phyloP scores from a whole-genome alignment of 2,329 filamentous ascomycete genomes.

The Pyrenophora tritici-repentis region DNA sequence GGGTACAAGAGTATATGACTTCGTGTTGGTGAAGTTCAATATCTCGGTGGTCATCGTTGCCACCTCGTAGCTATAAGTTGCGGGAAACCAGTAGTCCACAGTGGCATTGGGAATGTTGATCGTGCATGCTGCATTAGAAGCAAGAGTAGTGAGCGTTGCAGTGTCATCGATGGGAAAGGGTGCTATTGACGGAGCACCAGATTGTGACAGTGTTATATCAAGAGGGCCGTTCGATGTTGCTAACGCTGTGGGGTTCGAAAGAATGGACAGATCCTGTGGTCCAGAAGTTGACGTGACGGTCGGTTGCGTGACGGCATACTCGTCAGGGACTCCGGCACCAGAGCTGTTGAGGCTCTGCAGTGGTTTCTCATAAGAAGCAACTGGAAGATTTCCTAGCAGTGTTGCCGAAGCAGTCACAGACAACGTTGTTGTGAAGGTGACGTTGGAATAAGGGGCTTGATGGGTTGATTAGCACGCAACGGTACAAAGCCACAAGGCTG shows the following conservation, averaged over 20 bases:
- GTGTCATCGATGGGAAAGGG: not conserved
- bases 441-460: constrained; percentile 38
- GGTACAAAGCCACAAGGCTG: constrained; percentile 28
- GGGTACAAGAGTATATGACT: constrained; percentile 26
- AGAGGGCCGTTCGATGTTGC: not conserved
- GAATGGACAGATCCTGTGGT: constrained; percentile 2
- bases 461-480: constrained; percentile 34
- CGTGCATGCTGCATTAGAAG: constrained; percentile 33
- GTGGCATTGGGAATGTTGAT: constrained; percentile 42
- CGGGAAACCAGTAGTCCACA: constrained; percentile 42
- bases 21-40: constrained; percentile 24
- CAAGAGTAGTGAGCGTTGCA: constrained; percentile 7
- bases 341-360: constrained; percentile 3
- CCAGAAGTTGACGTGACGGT: constrained; percentile 10
- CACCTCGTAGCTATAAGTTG: constrained; percentile 29
- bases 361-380: not conserved
- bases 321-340: constrained; percentile 6
- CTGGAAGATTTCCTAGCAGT: not conserved
- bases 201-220: constrained; percentile 3
- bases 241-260: constrained; percentile 2
- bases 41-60: constrained; percentile 26
- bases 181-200: not conserved
- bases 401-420: constrained; percentile 12
- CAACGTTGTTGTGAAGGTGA: constrained; percentile 22
- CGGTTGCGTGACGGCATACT: constrained; percentile 16